phyloP scores from a whole-genome alignment of 768 basidiomycete species.

The Dioszegia hungarica region DNA sequence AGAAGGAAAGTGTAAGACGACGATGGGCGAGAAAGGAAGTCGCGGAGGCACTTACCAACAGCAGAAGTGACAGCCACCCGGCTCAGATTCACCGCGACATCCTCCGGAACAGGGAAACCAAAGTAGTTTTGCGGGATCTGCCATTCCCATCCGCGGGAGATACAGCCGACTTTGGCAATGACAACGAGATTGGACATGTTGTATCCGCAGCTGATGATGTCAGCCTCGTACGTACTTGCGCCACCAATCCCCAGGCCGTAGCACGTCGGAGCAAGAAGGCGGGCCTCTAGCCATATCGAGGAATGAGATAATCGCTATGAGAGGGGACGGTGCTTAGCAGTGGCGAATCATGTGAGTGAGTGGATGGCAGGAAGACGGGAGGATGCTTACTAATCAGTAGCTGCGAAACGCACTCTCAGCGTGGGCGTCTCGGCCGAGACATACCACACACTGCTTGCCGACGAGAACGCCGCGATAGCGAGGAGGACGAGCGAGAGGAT shows the following conservation, averaged over 20 bases:
- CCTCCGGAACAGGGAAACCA: conserved; percentile 29
- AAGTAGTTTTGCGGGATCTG: conserved; percentile 36
- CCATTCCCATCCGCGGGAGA: conserved; percentile 32
- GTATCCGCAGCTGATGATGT: conserved; percentile 34
- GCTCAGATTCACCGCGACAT: conserved; percentile 24
- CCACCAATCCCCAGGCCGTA: too few relatives aligned
- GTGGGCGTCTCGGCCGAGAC: conserved; percentile 26
- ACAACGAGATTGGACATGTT: conserved; percentile 37
- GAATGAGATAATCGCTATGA: too few relatives aligned
- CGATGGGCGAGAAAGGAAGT: neutral
- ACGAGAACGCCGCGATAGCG: conserved; percentile 33
- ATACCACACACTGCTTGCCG: conserved; percentile 39
- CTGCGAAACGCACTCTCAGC: conserved; percentile 22
- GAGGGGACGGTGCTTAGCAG: too few relatives aligned
- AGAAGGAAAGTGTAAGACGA: neutral
- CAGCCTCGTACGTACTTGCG: neutral
- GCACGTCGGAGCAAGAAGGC: too few relatives aligned
- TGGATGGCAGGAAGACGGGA: neutral
- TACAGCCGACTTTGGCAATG: conserved; percentile 35
- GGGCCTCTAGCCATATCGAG: too few relatives aligned
- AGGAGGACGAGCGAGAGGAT: conserved; percentile 29
- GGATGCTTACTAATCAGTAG: conserved; percentile 17
- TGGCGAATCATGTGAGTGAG: neutral
- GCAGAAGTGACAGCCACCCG: conserved; percentile 30
- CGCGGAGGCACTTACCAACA: conserved; percentile 3